Percentiles rank a stretch among this genome's conserved stretches.
Conservation (phyloP, 371 early-diverging fungal genomes). For the Mucor plumbeus region DNA sequence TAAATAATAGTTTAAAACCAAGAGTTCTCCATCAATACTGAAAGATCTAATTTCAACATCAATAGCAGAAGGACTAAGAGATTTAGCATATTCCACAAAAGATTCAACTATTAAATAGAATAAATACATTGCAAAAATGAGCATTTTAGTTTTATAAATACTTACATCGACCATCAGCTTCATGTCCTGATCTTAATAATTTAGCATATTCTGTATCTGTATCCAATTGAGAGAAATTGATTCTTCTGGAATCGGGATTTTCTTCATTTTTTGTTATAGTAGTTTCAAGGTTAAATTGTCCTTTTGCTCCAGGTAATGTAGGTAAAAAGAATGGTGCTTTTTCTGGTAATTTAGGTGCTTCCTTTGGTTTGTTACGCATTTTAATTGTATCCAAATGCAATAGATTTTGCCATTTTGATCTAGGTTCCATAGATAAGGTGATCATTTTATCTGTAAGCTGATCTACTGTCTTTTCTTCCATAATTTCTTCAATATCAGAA, state of each 20-base stretch:
- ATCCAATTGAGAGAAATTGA: slow-evolving; percentile 51
- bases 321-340: slow-evolving; percentile 94
- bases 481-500: slow-evolving; percentile 32
- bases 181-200: slow-evolving; percentile 58
- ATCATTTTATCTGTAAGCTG: slow-evolving; percentile 83
- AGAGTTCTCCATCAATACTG: slow-evolving; percentile 63
- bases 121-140: not conserved
- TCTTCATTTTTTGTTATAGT: slow-evolving; percentile 43
- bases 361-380: slow-evolving; percentile 90
- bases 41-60: slow-evolving; percentile 88
- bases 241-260: slow-evolving; percentile 26
- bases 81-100: slow-evolving; percentile 72
- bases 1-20: slow-evolving; percentile 63
- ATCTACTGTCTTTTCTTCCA: slow-evolving; percentile 54
- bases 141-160: not conserved
- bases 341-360: slow-evolving; percentile 87
- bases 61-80: slow-evolving; percentile 79
- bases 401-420: slow-evolving; percentile 90
- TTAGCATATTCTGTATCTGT: slow-evolving; percentile 65
- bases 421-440: slow-evolving; percentile 79
- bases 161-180: slow-evolving; percentile 57
- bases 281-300: slow-evolving; percentile 59
- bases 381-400: slow-evolving; percentile 91
- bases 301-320: slow-evolving; percentile 73
- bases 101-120: slow-evolving; percentile 18